phyloP scores from a whole-genome alignment of 306 rosid species.

The Vigna hirtella region DNA sequence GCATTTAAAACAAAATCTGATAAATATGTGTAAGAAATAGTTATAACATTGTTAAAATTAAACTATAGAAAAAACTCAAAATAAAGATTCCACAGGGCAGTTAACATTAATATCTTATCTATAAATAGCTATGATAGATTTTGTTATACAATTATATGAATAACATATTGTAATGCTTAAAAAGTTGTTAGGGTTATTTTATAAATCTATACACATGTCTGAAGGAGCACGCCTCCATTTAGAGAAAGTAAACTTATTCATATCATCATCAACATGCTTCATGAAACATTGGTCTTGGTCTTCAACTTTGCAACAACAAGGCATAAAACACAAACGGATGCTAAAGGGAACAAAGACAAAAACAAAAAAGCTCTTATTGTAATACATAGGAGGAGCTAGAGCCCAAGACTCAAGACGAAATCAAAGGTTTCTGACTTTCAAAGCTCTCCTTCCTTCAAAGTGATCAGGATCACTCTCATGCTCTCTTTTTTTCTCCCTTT shows the following conservation, averaged over 20 bases:
- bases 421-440: constrained; percentile 38
- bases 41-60: neutral
- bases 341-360: neutral
- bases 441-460: constrained; percentile 43
- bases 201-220: neutral
- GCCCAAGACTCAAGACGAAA: neutral
- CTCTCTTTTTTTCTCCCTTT: constrained; percentile 18
- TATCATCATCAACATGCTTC: neutral
- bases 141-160: neutral
- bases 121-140: neutral
- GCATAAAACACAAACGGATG: neutral
- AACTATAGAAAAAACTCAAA: neutral
- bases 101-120: neutral
- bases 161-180: neutral
- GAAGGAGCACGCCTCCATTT: neutral
- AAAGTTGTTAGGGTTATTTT: neutral
- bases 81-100: neutral
- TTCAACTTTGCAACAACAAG: neutral
- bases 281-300: neutral
- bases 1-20: neutral
- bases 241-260: neutral
- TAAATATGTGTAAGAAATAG: neutral
- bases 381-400: neutral
- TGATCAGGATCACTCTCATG: neutral
- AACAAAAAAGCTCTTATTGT: constrained; percentile 12